Base-by-base conservation (phyloP, 78 protist genomes). In the Mastigamoeba balamuthi region DNA sequence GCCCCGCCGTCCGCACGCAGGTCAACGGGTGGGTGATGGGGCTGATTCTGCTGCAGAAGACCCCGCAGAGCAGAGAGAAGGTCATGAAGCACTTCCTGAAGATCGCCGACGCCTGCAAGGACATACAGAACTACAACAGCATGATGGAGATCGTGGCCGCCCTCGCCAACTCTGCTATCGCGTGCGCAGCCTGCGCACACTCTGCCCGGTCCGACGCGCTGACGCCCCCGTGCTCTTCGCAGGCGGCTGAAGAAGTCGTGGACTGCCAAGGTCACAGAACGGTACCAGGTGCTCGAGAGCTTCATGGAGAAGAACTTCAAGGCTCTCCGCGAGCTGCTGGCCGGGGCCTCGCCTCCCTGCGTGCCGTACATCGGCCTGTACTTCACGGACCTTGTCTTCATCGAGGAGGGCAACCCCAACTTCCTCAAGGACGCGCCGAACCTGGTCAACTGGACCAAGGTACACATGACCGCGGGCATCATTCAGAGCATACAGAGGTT, bases 341-440 rank as follows among this genome's bases (percentile, higher is more conserved):
- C 28, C 17, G 72, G 17, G 28, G 72, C 66, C 10, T 23, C 23
- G 28, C 10, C 33, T 66, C 75, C 75, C 17, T 27, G 33, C 37
- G 23, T 72, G 10, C 75, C 75, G 17, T 72, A 40, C 17, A 72
- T 72, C n/a, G 75, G 75, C 10, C 23, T 72, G 10, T 72, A 66
- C 17, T 17, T 65, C 33, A 66, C 75, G 17, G 75, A 72, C 10
- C 48, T 72, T 17, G 17, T 17, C 37, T 72, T 72, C 17, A 64
- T 64, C 10, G 75, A 72, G 69, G 75, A 72, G 23, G 75, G 75
- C 27, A 72, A 72, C 48, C 76, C 69, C 33, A 67, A 72, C 69
- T 17, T 65, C 58, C 33, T 48, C 17, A 17, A 17, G 17, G 58
- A 48, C 17, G 17, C 58, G 33, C 58, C 58, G 17, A 17, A 17